Base-by-base conservation (phyloP, 2,329 filamentous ascomycete genomes). In the Phaeosphaeriaceae sp. region DNA sequence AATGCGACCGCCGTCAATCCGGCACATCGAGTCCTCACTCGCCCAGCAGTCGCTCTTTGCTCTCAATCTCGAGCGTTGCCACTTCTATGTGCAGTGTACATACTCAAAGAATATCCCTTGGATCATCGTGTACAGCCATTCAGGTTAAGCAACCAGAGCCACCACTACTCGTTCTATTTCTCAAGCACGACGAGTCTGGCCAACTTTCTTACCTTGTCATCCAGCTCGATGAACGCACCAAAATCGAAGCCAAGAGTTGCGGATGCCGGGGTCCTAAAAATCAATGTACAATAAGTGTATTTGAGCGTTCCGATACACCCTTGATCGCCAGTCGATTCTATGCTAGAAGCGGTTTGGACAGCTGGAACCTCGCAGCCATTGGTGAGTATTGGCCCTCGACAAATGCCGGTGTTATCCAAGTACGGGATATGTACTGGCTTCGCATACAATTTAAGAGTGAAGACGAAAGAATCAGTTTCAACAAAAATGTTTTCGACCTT, bases 351-450 rank as follows among this genome's bases (percentile, higher is more conserved):
- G 52, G 52, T 9, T 40, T 58, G 30, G 50, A 56, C 17, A 47
- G 46, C 13, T 58, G 55, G 49, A 58, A 58, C 15, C 20, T 56
- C 5, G 52, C 52, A 9, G 44, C 49, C 0, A 11, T 58, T 11
- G 52, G 52, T 0, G 32, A 51, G 20, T 42, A 54, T 28, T 51
- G 48, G 47, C 29, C 52, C 9, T 17, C 45, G 6, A 6, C 29
- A 8, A 21, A 39, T 2, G 3, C 36, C 5, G 43, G 37, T 6
- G 29, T 48, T 13, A 30, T 57, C 12, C 30, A 29, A 6, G 46
- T 50, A 15, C 29, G 28, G 23, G 17, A 49, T 7, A 46, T 57
- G 34, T 52, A 54, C 20, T 48, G 38, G 45, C 32, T 57, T n/a
- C 42, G 46, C 13, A 40, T 57, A 13, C 20, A 12, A 20, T 54